These are phyloP conservation scores for Cyclocybe cylindracea DNA, from an alignment of 768 basidiomycete genomes.

Conservation along the genomic window DNA sequence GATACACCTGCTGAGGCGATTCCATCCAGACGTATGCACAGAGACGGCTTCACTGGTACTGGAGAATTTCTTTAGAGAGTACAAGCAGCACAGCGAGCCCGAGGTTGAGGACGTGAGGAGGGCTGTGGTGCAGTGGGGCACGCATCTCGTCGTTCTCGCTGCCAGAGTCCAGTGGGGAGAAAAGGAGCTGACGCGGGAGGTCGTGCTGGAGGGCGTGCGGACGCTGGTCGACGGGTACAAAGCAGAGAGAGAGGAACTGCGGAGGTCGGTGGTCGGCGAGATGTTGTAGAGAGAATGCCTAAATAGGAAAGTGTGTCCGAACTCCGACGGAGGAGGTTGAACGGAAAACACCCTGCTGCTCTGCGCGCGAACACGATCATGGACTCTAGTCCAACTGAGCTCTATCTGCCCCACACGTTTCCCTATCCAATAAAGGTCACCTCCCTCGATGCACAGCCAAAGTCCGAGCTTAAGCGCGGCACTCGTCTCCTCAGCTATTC, in stretches of 20 bases:
- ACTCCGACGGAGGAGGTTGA: slow-evolving; percentile 20
- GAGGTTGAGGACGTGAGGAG: slow-evolving; percentile 30
- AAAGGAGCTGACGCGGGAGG: slow-evolving; percentile 45
- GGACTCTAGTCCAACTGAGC: slow-evolving; percentile 69
- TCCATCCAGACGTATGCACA: slow-evolving; percentile 37
- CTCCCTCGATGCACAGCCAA: slow-evolving; percentile 55
- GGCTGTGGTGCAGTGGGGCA: slow-evolving; percentile 51
- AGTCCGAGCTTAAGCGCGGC: slow-evolving; percentile 61
- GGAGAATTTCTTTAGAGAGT: slow-evolving; percentile 46
- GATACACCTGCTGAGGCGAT: slow-evolving; percentile 49
- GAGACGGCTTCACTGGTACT: slow-evolving; percentile 38
- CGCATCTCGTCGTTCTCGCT: slow-evolving; percentile 54
- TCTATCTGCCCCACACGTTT: slow-evolving; percentile 74
- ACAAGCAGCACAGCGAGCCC: slow-evolving; percentile 31
- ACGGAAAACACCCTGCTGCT: slow-evolving; percentile 4
- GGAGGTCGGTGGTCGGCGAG: slow-evolving; percentile 26
- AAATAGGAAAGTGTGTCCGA: slow-evolving; percentile 15
- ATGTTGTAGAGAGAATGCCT: slow-evolving; percentile 11
- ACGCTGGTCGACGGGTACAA: slow-evolving; percentile 37
- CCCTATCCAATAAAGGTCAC: slow-evolving; percentile 87
- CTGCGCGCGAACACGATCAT: slow-evolving; percentile 22
- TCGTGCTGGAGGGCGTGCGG: slow-evolving; percentile 51
- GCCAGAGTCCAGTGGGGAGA: slow-evolving; percentile 52
- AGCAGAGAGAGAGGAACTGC: slow-evolving; percentile 21
- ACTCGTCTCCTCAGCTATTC: slow-evolving; percentile 83